Evolutionary conservation across 768 basidiomycete genomes (phyloP), one percentile per base, ranked within the genome.

Genomic region (Trametes elegans): DNA sequence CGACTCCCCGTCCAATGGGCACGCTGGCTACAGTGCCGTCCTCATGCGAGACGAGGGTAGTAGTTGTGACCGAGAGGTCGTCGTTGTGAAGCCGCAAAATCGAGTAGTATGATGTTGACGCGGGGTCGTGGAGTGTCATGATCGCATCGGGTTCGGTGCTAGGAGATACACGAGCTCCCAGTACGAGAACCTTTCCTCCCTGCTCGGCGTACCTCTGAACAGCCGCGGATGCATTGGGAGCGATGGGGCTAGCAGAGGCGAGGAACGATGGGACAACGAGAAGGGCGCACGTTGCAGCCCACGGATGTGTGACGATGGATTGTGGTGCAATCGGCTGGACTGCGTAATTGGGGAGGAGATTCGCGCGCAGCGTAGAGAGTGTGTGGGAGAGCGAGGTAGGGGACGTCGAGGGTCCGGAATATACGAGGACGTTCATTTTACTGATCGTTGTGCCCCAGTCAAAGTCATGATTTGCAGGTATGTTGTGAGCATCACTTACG

Each of bases 281-380:
- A 1, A 96, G 75, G 2, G 87, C 85, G 66, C 92, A 95, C 9
- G 79, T 77, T 6, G 73, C 64, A 32, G 80, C 68, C 95, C 94
- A 98, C 18, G 94, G 93, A 40, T 87, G 85, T 0, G 77, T 72
- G 1, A 76, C 70, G 5, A 98, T 72, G 2, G 79, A 67, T 35
- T 80, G 71, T 10, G 78, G 76, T 0, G 83, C 73, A 46, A 93
- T 76, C 14, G 82, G 69, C 55, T 91, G 90, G 38, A 96, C 83
- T 11, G 89, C 82, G 68, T n/a, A 94, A 95, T 66, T 85, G 79
- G 0, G 86, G 13, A 77, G 64, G 18, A 96, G 81, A 26, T 88
- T 62, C 2, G 76, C 65, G 27, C 79, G 75, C 16, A 93, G 78
- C 1, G 73, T 68, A 2, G 62, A 40, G 28, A 66, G 49, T 4